Evolutionary conservation across 208 protist genomes (phyloP).

Genomic region (Acanthamoeba triangularis): DNA sequence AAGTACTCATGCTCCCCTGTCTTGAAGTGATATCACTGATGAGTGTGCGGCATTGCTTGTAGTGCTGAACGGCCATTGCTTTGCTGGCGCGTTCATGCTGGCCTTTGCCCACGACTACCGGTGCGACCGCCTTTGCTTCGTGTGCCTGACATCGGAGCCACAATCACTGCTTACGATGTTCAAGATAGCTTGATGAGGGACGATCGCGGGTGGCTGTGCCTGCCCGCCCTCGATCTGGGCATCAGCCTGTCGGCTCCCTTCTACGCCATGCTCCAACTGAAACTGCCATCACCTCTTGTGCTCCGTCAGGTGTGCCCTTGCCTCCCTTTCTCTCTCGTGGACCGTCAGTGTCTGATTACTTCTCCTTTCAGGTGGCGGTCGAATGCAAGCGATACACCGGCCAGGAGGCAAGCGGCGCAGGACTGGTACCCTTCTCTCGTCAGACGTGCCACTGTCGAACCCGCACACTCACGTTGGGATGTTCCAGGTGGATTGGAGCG

Average conservation of each 20-base stretch:
- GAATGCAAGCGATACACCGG: constrained; percentile 16
- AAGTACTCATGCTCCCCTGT: background rate
- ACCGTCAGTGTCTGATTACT: background rate
- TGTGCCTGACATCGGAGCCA: background rate
- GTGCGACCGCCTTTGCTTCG: background rate
- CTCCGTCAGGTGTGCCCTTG: background rate
- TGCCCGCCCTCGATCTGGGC: constrained; percentile 59
- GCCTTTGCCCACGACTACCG: constrained; percentile 56
- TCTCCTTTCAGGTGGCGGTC: background rate
- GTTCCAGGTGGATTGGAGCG: constrained; percentile 32
- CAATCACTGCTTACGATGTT: background rate
- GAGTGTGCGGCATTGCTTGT: background rate
- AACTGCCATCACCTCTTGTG: constrained; percentile 35
- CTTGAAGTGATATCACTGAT: no score
- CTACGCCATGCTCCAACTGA: constrained; percentile 14
- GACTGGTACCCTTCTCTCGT: background rate
- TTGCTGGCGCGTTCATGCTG: constrained; percentile 38
- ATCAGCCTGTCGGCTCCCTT: constrained; percentile 8
- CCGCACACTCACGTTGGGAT: background rate
- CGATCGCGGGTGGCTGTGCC: constrained; percentile 59
- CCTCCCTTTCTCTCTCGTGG: background rate
- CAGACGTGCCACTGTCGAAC: background rate
- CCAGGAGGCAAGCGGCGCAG: background rate
- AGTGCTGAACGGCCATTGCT: constrained; percentile 40
- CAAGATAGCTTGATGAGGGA: background rate